Percentiles rank a stretch among this genome's conserved stretches.
phyloP scores from a whole-genome alignment of 495 filamentous ascomycete species.

The Xylaria palmicola region DNA sequence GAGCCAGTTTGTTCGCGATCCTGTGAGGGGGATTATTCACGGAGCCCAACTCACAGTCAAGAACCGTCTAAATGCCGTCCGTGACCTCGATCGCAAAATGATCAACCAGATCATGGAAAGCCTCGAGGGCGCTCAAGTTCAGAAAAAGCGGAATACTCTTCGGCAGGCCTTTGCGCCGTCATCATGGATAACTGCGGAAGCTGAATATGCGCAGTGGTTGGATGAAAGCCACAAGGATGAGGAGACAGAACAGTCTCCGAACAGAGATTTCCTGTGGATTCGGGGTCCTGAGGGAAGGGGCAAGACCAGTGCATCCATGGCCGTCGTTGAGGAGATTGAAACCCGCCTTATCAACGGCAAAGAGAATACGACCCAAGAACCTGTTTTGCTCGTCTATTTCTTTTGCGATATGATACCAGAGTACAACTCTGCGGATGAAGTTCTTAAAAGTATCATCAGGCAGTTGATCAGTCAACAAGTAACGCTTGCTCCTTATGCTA shows the following conservation, averaged over 20 bases:
- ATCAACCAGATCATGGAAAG: constrained; percentile 29
- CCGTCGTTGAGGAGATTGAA: constrained; percentile 34
- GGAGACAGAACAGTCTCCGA: background rate
- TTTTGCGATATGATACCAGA: constrained; percentile 37
- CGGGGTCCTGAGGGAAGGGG: constrained; percentile 37
- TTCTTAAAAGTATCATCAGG: constrained; percentile 37
- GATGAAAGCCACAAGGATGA: constrained; percentile 3
- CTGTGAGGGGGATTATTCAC: constrained; percentile 31
- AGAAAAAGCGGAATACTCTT: constrained; percentile 28
- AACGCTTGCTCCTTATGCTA: constrained; percentile 35
- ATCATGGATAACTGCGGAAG: constrained; percentile 35
- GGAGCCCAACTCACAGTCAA: constrained; percentile 32
- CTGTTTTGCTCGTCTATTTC: constrained; percentile 36
- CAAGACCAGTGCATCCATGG: constrained; percentile 36
- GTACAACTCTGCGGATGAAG: constrained; percentile 36
- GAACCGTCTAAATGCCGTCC: constrained; percentile 33
- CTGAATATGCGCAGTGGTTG: constrained; percentile 34
- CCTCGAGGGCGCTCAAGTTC: constrained; percentile 27
- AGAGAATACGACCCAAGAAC: constrained; percentile 20
- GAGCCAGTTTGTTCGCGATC: constrained; percentile 32
- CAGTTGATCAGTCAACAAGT: constrained; percentile 38
- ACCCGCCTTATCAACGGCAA: constrained; percentile 10
- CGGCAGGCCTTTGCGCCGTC: constrained; percentile 29
- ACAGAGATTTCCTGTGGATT: constrained; percentile 34
- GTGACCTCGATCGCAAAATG: constrained; percentile 30